Evolutionary conservation across 2,329 filamentous ascomycete genomes (phyloP).

Genomic region (Fusarium clavum): DNA sequence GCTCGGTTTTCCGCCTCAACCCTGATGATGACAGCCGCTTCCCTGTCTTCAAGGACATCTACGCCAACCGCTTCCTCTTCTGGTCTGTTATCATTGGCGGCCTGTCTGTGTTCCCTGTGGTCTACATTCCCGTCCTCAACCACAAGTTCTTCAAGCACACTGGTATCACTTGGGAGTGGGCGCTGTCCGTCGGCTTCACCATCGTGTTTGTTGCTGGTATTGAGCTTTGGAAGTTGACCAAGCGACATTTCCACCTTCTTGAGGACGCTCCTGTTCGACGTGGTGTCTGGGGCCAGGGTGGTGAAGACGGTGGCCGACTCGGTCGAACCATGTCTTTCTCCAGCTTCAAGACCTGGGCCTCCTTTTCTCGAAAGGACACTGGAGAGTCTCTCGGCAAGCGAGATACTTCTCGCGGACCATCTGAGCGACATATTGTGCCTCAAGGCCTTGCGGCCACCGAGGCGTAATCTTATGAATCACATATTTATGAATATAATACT

Average conservation of each 20-base stretch:
- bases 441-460: conserved; percentile 46
- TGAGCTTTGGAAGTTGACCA: conserved; percentile 78
- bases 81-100: conserved; percentile 72
- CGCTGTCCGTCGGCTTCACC: conserved; percentile 71
- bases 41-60: conserved; percentile 71
- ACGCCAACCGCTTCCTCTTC: conserved; percentile 77
- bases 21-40: conserved; percentile 63
- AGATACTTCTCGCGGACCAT: conserved; percentile 39
- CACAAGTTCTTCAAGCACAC: conserved; percentile 78
- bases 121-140: conserved; percentile 81
- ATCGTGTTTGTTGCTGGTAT: conserved; percentile 74
- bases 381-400: conserved; percentile 51
- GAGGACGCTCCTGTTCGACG: conserved; percentile 63
- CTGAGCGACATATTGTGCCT: conserved; percentile 41
- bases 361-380: conserved; percentile 57
- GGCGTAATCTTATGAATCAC: conserved; percentile 26
- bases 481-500: conserved; percentile 4
- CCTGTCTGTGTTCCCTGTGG: conserved; percentile 72
- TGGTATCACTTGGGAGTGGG: conserved; percentile 81
- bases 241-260: conserved; percentile 67
- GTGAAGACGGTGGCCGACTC: conserved; percentile 60
- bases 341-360: conserved; percentile 62
- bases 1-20: conserved; percentile 76
- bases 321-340: conserved; percentile 63
- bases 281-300: conserved; percentile 65